Percentiles rank a stretch among this genome's conserved stretches.
phyloP scores from a whole-genome alignment of 176 grass and related monocot species.

The Musa troglodytarum region DNA sequence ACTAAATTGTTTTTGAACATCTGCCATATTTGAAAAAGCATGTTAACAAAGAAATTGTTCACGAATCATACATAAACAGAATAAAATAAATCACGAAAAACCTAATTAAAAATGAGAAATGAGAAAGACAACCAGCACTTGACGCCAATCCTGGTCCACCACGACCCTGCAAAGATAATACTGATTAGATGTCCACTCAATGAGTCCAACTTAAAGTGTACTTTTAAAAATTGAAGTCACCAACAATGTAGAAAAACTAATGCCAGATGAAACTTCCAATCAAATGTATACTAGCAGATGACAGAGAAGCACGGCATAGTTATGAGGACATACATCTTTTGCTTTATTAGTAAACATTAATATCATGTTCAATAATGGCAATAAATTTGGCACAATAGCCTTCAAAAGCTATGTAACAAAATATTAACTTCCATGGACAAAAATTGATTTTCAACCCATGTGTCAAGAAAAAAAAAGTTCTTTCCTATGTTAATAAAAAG shows the following conservation, averaged over 20 bases:
- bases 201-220: neutral
- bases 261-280: too few relatives aligned
- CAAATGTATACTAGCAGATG: too few relatives aligned
- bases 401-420: neutral
- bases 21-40: slow-evolving; percentile 19
- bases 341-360: neutral
- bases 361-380: neutral
- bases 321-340: neutral
- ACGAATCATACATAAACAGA: neutral
- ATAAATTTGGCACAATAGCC: neutral
- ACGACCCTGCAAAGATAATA: slow-evolving; percentile 66
- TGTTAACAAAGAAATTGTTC: neutral
- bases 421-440: too few relatives aligned
- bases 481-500: too few relatives aligned
- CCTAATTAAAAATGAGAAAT: slow-evolving; percentile 7
- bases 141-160: slow-evolving; percentile 90
- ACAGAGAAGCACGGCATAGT: neutral
- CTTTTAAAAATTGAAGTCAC: neutral
- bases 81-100: neutral
- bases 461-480: too few relatives aligned
- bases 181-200: neutral
- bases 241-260: too few relatives aligned
- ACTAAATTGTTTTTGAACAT: slow-evolving; percentile 50
- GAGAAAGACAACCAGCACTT: slow-evolving; percentile 43
- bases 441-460: too few relatives aligned